Conservation (phyloP, 2,329 filamentous ascomycete genomes). For the Xylariaceae sp. region DNA sequence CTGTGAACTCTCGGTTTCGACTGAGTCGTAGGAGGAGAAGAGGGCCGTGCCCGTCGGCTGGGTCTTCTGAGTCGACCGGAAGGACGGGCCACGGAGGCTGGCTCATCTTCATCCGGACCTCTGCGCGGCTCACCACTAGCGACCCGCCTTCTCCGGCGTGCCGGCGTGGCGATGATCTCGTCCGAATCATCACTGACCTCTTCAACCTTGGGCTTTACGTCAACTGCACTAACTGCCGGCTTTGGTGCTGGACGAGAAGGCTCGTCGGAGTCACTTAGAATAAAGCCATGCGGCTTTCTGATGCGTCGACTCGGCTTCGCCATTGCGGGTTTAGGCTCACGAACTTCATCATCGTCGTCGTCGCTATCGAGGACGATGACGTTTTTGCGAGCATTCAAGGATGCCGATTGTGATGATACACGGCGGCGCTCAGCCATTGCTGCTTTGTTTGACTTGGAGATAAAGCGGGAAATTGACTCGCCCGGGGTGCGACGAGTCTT, state of each 20-base stretch:
- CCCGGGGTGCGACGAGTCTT: constrained; percentile 1
- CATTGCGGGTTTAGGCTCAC: no score
- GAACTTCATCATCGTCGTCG: constrained; percentile 19
- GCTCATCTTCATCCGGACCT: no score
- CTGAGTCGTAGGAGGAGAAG: background rate
- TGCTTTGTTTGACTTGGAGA: constrained; percentile 11
- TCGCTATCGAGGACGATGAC: constrained; percentile 25
- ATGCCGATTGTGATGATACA: constrained; percentile 30
- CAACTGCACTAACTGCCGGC: constrained; percentile 7
- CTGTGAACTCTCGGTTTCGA: constrained; percentile 13
- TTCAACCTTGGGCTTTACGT: no score
- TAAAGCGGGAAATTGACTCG: background rate
- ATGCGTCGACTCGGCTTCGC: constrained; percentile 8
- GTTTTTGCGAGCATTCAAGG: constrained; percentile 20
- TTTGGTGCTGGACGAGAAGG: constrained; percentile 18
- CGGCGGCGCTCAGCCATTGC: constrained; percentile 8
- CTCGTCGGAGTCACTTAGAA: constrained; percentile 21
- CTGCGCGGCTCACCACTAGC: no score
- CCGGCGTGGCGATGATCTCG: constrained; percentile 18
- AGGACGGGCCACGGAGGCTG: constrained; percentile 3
- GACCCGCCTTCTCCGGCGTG: constrained; percentile 26
- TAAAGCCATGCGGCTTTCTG: constrained; percentile 18
- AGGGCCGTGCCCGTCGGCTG: background rate
- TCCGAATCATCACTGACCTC: constrained; percentile 21
- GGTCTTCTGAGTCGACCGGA: constrained; percentile 13